Conservation (phyloP, 2,329 filamentous ascomycete species). For the Sarocladium strictum region DNA sequence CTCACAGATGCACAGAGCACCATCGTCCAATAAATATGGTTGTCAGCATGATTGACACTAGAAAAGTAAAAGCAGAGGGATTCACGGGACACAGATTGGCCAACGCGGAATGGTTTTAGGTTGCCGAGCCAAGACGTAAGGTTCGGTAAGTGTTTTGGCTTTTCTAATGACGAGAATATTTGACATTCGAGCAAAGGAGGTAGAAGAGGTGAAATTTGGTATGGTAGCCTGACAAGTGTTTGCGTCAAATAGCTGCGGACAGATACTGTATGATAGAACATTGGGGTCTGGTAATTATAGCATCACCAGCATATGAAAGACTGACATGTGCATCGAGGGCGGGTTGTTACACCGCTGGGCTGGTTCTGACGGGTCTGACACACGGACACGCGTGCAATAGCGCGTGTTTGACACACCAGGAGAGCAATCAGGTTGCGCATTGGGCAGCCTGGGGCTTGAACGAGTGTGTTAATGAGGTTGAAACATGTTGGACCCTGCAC, state of each 20-base stretch:
- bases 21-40: no score
- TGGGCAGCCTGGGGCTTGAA: neutral
- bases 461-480: neutral
- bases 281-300: no score
- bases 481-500: neutral
- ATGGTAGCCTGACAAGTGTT: no score
- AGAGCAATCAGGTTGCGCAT: neutral
- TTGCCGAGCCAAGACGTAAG: neutral
- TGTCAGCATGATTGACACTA: no score
- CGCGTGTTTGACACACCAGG: neutral
- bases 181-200: no score
- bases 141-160: neutral
- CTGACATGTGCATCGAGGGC: neutral
- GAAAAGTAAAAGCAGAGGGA: neutral
- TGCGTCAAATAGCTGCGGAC: no score
- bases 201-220: no score
- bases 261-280: neutral
- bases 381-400: neutral
- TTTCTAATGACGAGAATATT: neutral
- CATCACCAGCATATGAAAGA: neutral
- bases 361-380: slow-evolving; percentile 1
- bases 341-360: neutral
- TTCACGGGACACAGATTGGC: neutral
- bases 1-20: no score
- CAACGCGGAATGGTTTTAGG: neutral